phyloP scores from a whole-genome alignment of 257 asterid species.

The Przewalskia tangutica region DNA sequence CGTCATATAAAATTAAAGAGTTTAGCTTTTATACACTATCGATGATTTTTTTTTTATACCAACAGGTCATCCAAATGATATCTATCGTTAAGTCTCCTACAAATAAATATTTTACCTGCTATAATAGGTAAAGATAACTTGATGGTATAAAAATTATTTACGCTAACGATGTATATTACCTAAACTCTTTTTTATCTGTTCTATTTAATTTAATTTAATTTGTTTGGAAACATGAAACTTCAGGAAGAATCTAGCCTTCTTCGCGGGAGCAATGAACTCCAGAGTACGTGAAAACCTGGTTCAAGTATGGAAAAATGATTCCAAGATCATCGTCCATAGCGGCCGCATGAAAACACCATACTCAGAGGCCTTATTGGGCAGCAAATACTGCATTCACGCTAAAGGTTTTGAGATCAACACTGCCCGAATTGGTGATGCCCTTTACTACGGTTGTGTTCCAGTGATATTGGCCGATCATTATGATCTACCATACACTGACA shows the following conservation, averaged over 20 bases:
- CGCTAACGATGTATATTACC: not conserved
- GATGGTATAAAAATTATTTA: not conserved
- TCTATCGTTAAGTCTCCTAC: not conserved
- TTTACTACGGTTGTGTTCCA: constrained; percentile 87
- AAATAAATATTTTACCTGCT: not conserved
- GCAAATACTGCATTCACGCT: constrained; percentile 88
- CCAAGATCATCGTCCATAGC: constrained; percentile 47
- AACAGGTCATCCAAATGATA: not conserved
- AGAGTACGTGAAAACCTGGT: constrained; percentile 37
- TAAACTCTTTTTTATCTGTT: not conserved
- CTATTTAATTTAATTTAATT: not conserved
- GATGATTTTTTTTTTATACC: not conserved
- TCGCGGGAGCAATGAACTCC: constrained; percentile 89
- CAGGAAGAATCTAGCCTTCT: constrained; percentile 70
- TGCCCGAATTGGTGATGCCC: constrained; percentile 66
- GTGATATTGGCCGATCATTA: constrained; percentile 72
- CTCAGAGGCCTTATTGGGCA: constrained; percentile 59
- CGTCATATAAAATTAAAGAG: not conserved
- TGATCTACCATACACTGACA: constrained; percentile 72
- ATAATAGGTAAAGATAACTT: not conserved
- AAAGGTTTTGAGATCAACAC: constrained; percentile 95
- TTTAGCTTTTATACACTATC: not conserved
- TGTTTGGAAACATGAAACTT: not conserved
- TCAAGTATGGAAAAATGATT: constrained; percentile 40
- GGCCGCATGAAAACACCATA: constrained; percentile 62